Conservation (phyloP, 495 filamentous ascomycete genomes). For the Oidiodendron maius region DNA sequence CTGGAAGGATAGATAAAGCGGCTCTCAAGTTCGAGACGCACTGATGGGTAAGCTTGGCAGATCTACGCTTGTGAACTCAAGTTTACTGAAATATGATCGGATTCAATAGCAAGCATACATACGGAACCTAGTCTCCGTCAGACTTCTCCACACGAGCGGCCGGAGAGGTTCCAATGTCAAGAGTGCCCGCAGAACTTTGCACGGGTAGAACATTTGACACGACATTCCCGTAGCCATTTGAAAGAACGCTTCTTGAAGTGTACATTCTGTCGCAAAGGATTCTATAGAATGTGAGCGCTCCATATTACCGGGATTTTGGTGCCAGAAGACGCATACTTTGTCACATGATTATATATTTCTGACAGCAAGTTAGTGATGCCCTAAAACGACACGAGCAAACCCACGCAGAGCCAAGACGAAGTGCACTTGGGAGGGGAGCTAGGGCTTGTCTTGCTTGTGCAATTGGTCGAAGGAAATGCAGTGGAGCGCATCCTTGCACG, state of each 20-base stretch:
- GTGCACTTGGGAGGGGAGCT: slow-evolving; percentile 36
- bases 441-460: slow-evolving; percentile 53
- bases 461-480: slow-evolving; percentile 49
- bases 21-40: too few relatives aligned
- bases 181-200: slow-evolving; percentile 55
- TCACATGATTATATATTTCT: not conserved
- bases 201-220: slow-evolving; percentile 64
- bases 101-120: too few relatives aligned
- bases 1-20: too few relatives aligned
- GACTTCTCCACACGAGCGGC: too few relatives aligned
- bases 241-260: slow-evolving; percentile 68
- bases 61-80: too few relatives aligned
- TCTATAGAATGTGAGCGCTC: slow-evolving; percentile 42
- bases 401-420: slow-evolving; percentile 39
- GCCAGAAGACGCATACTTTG: slow-evolving; percentile 4
- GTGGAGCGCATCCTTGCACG: slow-evolving; percentile 44
- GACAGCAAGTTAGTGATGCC: slow-evolving; percentile 41
- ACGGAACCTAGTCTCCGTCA: too few relatives aligned
- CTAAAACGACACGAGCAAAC: slow-evolving; percentile 50
- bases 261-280: slow-evolving; percentile 58
- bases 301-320: slow-evolving; percentile 14
- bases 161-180: slow-evolving; percentile 30
- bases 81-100: too few relatives aligned
- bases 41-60: too few relatives aligned
- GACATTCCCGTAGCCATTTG: slow-evolving; percentile 65